Conservation (phyloP, 345 rosid genomes). For the Acer yangbiense region DNA sequence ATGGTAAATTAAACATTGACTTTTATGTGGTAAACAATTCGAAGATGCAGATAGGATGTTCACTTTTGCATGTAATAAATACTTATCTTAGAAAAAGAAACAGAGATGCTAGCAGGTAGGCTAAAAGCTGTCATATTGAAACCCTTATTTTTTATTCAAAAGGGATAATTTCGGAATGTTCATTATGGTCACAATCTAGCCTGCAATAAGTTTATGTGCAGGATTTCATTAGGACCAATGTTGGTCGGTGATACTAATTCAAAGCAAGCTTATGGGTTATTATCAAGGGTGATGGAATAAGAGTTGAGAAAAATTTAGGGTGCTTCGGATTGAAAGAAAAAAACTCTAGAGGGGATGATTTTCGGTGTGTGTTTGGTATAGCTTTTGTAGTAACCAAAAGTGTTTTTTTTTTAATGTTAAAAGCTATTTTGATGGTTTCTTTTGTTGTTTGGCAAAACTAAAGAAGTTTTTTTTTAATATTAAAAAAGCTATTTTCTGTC, state of each 20-base stretch:
- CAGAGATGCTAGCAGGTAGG: background rate
- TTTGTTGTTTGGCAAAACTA: too few relatives aligned
- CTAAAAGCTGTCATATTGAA: background rate
- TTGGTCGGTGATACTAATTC: background rate
- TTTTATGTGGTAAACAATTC: background rate
- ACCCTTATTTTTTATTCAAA: background rate
- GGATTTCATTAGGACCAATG: background rate
- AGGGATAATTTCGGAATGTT: background rate
- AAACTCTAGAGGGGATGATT: too few relatives aligned
- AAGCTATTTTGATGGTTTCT: too few relatives aligned
- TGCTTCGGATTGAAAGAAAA: background rate
- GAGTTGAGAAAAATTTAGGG: too few relatives aligned
- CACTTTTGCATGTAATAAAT: background rate
- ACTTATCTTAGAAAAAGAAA: too few relatives aligned
- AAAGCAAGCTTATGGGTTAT: background rate
- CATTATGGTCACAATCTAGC: background rate
- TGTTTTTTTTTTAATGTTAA: too few relatives aligned
- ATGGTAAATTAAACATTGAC: background rate
- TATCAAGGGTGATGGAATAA: background rate
- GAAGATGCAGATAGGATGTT: background rate
- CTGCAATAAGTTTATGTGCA: background rate
- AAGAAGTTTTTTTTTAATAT: too few relatives aligned
- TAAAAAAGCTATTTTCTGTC: too few relatives aligned
- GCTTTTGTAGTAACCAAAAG: too few relatives aligned
- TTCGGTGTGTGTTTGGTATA: too few relatives aligned